Evolutionary conservation across 306 rosid species (phyloP).

Genomic region (Hippophae gyantsensis): DNA sequence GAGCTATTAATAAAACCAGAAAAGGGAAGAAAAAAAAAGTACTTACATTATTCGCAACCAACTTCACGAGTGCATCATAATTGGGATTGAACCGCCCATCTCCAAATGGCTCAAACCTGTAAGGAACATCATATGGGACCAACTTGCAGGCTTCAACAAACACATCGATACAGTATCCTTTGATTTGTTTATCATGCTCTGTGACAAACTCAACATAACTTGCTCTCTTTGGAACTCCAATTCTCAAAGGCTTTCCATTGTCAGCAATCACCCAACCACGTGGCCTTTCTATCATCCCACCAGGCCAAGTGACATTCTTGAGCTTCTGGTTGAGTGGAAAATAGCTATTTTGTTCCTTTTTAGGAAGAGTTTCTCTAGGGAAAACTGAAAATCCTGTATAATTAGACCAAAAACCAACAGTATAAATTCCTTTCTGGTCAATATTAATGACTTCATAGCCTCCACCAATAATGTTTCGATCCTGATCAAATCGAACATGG

Average conservation of each 20-base stretch:
- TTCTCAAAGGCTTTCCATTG: conserved; percentile 59
- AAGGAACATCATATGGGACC: conserved; percentile 74
- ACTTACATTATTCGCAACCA: conserved; percentile 57
- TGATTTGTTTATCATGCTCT: conserved; percentile 31
- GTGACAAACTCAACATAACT: conserved; percentile 84
- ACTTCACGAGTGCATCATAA: conserved; percentile 56
- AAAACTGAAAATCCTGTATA: conserved; percentile 58
- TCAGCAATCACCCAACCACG: conserved; percentile 93
- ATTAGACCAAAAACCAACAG: conserved; percentile 78
- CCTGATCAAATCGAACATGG: conserved; percentile 39
- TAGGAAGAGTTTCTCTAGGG: conserved; percentile 39
- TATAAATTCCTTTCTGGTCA: conserved; percentile 28
- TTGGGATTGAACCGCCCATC: conserved; percentile 66
- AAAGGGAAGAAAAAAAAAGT: not conserved
- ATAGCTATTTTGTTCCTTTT: conserved; percentile 15
- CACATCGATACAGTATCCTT: conserved; percentile 74
- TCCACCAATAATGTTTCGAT: conserved; percentile 40
- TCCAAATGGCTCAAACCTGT: conserved; percentile 56
- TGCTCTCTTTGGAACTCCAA: conserved; percentile 80
- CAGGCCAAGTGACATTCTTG: conserved; percentile 71
- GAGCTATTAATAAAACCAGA: not conserved
- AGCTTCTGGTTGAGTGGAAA: conserved; percentile 50
- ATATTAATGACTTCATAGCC: conserved; percentile 80
- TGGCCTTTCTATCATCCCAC: conserved; percentile 61
- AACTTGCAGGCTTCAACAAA: conserved; percentile 54